Conservation (phyloP, 495 filamentous ascomycete species). For the Xylaria cubensis region DNA sequence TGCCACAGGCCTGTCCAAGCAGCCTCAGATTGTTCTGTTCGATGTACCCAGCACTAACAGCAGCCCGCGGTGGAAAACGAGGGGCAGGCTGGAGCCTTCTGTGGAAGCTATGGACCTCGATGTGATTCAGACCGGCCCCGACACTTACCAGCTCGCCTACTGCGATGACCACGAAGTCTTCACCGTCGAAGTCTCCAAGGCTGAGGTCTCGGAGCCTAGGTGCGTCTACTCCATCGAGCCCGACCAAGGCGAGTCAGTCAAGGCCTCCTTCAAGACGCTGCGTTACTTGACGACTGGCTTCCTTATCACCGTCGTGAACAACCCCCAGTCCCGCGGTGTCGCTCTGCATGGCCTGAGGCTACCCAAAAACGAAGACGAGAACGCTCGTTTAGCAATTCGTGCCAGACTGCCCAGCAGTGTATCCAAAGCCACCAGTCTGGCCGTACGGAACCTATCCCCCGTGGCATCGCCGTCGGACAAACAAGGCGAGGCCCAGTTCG, state of each 20-base stretch:
- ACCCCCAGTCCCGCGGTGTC: constrained; percentile 52
- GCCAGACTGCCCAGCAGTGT: constrained; percentile 51
- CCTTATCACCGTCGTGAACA: constrained; percentile 65
- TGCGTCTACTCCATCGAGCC: constrained; percentile 66
- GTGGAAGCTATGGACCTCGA: constrained; percentile 86
- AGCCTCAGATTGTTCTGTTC: constrained; percentile 81
- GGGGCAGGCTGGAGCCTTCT: constrained; percentile 68
- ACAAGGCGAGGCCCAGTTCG: constrained; percentile 70
- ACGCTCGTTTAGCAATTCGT: constrained; percentile 51
- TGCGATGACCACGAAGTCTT: constrained; percentile 80
- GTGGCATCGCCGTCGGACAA: constrained; percentile 48
- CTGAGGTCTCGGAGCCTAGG: constrained; percentile 60
- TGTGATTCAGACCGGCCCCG: constrained; percentile 64
- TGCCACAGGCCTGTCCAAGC: constrained; percentile 73
- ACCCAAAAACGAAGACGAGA: constrained; percentile 46
- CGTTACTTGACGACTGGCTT: constrained; percentile 83
- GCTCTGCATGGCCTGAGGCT: constrained; percentile 61
- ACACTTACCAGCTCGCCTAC: constrained; percentile 75
- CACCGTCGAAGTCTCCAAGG: constrained; percentile 57
- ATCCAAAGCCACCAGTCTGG: constrained; percentile 69
- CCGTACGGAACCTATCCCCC: constrained; percentile 70
- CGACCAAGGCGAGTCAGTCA: constrained; percentile 57
- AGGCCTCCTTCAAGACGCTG: constrained; percentile 66
- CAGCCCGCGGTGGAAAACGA: constrained; percentile 63
- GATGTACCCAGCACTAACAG: constrained; percentile 63